Evolutionary conservation across 345 rosid genomes (phyloP).

Genomic region (Iberis pinnata): DNA sequence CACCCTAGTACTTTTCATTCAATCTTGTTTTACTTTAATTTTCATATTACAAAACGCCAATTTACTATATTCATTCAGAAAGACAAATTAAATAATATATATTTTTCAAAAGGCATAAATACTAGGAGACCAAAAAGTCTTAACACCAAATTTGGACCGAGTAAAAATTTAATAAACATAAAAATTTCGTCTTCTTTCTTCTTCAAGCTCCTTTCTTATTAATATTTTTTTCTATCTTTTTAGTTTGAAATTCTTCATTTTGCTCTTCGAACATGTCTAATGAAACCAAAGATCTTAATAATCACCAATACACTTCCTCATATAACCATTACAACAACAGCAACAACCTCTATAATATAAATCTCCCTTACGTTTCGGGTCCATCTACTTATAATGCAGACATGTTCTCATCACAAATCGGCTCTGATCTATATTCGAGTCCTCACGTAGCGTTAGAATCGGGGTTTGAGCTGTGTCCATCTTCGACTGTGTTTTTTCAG

Average conservation of each 20-base stretch:
- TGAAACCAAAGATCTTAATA: slow-evolving; percentile 48
- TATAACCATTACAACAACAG: slow-evolving; percentile 19
- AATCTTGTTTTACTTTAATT: slow-evolving; percentile 3
- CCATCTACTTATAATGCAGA: slow-evolving; percentile 28
- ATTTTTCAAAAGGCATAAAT: slow-evolving; percentile 31
- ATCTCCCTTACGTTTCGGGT: slow-evolving; percentile 38
- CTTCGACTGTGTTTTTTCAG: slow-evolving; percentile 37
- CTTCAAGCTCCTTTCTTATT: slow-evolving; percentile 24
- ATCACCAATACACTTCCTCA: slow-evolving; percentile 28
- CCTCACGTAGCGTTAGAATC: slow-evolving; percentile 43
- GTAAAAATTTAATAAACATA: slow-evolving; percentile 21
- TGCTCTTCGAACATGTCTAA: slow-evolving; percentile 50
- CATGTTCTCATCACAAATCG: slow-evolving; percentile 29
- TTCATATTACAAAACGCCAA: background rate
- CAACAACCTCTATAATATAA: slow-evolving; percentile 12
- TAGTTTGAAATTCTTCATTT: background rate
- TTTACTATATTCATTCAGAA: background rate
- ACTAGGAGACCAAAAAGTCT: slow-evolving; percentile 29
- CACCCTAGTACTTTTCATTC: slow-evolving; percentile 13
- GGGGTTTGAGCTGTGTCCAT: slow-evolving; percentile 52
- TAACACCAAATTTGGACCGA: slow-evolving; percentile 19
- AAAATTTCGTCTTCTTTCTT: background rate
- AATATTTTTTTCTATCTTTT: background rate
- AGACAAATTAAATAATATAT: slow-evolving; percentile 10
- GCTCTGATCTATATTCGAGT: slow-evolving; percentile 47